Percentiles rank a stretch among this genome's conserved stretches.
phyloP scores from a whole-genome alignment of 768 basidiomycete genomes.

The Cystobasidium ongulense region DNA sequence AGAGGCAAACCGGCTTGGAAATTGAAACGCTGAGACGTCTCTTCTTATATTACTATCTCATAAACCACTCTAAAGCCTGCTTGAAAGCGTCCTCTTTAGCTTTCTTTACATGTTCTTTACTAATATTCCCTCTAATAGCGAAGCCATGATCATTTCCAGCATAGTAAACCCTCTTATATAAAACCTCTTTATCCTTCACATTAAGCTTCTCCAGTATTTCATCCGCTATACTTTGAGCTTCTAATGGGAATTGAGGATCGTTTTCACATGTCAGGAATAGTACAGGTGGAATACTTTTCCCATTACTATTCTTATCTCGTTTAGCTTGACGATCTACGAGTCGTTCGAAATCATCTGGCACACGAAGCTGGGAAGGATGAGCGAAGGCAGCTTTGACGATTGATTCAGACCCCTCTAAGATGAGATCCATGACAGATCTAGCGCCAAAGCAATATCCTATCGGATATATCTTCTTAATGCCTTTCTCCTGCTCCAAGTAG shows the following conservation, averaged over 20 bases:
- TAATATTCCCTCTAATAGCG: conserved; percentile 7
- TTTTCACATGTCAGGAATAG: neutral
- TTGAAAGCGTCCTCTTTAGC: conserved; percentile 19
- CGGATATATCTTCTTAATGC: neutral
- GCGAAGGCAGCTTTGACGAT: neutral
- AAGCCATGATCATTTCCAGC: conserved; percentile 18
- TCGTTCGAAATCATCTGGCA: conserved; percentile 1
- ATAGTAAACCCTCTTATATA: conserved; percentile 1
- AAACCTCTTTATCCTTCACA: neutral
- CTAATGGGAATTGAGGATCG: neutral
- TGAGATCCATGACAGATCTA: neutral
- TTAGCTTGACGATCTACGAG: no score
- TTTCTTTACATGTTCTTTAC: neutral
- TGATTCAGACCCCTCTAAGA: neutral
- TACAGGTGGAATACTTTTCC: neutral
- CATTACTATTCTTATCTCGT: neutral
- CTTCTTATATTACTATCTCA: neutral
- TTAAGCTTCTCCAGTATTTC: neutral
- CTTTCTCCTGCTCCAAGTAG: neutral
- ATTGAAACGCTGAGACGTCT: no score
- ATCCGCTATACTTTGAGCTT: neutral
- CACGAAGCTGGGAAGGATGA: conserved; percentile 1
- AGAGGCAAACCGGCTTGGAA: no score
- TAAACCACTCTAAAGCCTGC: conserved; percentile 16
- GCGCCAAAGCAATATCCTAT: conserved; percentile 14